Conservation (phyloP, 768 basidiomycete species). For the Lactarius pseudohatsudake region DNA sequence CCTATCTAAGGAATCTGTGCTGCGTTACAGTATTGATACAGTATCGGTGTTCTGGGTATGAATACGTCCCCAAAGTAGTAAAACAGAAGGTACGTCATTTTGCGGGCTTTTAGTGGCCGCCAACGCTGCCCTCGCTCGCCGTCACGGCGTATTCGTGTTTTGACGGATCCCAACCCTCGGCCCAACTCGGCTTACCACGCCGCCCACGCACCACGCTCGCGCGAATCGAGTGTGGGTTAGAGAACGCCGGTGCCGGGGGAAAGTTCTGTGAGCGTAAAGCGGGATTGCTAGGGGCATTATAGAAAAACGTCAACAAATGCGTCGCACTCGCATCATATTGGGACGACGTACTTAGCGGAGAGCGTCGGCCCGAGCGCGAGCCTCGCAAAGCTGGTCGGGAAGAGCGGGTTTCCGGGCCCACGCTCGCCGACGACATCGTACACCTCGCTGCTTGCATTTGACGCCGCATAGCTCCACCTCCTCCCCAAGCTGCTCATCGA, state of each 20-base stretch:
- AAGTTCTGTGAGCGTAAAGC: slow-evolving; percentile 34
- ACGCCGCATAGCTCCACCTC: slow-evolving; percentile 27
- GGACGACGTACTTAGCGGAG: slow-evolving; percentile 45
- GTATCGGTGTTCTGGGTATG: not conserved
- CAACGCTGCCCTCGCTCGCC: slow-evolving; percentile 39
- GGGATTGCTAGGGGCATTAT: slow-evolving; percentile 25
- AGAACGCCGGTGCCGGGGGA: slow-evolving; percentile 34
- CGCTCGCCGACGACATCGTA: slow-evolving; percentile 63
- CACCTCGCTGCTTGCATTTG: slow-evolving; percentile 30
- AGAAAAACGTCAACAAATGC: not conserved
- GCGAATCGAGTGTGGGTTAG: slow-evolving; percentile 32
- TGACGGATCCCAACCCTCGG: slow-evolving; percentile 42
- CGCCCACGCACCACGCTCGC: slow-evolving; percentile 28
- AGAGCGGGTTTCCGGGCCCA: slow-evolving; percentile 71
- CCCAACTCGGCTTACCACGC: slow-evolving; percentile 38
- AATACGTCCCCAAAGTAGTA: slow-evolving; percentile 1
- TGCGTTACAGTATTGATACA: not conserved
- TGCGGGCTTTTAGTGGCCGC: not conserved
- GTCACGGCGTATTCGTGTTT: slow-evolving; percentile 48
- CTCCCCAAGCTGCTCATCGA: slow-evolving; percentile 9
- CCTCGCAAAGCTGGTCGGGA: slow-evolving; percentile 77
- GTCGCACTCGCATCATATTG: not conserved
- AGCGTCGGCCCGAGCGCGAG: slow-evolving; percentile 67
- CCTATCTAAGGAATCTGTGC: too few species aligned
- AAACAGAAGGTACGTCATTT: not conserved